These are phyloP conservation scores for Agapanthus africanus DNA, from an alignment of 106 monocot genomes.

Conservation along the genomic window DNA sequence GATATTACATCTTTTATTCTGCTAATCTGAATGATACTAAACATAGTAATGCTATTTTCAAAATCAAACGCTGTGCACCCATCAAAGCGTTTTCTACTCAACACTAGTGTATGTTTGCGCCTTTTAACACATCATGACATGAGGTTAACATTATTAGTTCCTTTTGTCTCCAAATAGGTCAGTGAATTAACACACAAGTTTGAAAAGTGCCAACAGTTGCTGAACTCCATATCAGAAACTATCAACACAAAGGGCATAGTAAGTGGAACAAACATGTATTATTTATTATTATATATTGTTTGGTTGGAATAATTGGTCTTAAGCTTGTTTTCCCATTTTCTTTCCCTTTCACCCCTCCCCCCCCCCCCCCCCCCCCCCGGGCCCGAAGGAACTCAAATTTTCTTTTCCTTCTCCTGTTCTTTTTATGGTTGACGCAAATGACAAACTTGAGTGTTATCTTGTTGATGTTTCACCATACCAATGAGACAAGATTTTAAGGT, in stretches of 20 bases:
- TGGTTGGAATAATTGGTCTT: background rate
- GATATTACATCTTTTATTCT: background rate
- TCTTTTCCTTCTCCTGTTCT: no score
- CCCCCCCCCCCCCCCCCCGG: no score
- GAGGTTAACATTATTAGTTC: slow-evolving; percentile 3
- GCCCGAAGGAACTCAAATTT: no score
- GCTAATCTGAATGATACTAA: background rate
- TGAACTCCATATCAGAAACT: slow-evolving; percentile 61
- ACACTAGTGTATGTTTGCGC: no score
- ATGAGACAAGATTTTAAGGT: no score
- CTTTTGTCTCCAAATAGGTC: slow-evolving; percentile 27
- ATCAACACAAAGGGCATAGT: slow-evolving; percentile 46
- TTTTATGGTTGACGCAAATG: no score
- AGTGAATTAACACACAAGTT: slow-evolving; percentile 54
- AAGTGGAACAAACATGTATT: slow-evolving; percentile 15
- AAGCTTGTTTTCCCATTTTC: background rate
- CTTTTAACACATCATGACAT: no score
- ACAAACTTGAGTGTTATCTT: no score
- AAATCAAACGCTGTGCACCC: no score
- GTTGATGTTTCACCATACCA: no score
- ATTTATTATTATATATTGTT: background rate
- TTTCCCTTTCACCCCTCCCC: no score
- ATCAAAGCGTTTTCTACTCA: background rate
- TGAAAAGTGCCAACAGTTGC: slow-evolving; percentile 62
- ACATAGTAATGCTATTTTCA: background rate